phyloP scores from a whole-genome alignment of 495 filamentous ascomycete species.

The Astrothelium subdiscretum region DNA sequence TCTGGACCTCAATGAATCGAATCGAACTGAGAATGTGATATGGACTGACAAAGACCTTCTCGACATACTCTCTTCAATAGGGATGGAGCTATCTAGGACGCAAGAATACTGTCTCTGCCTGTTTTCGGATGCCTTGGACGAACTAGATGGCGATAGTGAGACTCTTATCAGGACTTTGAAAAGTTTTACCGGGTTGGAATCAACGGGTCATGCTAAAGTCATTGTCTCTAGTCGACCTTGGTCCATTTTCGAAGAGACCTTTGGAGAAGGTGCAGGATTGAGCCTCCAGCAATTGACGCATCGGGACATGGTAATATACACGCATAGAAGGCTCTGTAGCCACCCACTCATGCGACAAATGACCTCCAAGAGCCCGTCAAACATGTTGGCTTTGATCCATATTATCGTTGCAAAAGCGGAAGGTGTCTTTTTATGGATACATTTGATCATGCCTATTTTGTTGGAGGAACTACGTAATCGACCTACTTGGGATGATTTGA shows the following conservation, averaged over 20 bases:
- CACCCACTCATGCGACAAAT: neutral
- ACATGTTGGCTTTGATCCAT: neutral
- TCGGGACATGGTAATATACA: neutral
- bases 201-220: neutral
- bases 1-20: neutral
- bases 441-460: neutral
- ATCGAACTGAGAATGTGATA: neutral
- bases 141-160: neutral
- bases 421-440: slow-evolving; percentile 5
- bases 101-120: neutral
- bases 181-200: neutral
- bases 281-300: neutral
- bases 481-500: neutral
- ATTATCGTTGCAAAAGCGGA: slow-evolving; percentile 4
- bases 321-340: neutral
- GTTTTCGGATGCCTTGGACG: neutral
- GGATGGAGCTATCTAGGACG: neutral
- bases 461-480: neutral
- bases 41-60: neutral
- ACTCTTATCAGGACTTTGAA: neutral
- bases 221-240: neutral
- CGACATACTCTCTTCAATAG: neutral
- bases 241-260: neutral
- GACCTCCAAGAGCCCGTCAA: neutral
- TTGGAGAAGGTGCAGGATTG: neutral